Conservation (phyloP, 2,329 filamentous ascomycete genomes). For the Phyllosticta paracitricarpa region DNA sequence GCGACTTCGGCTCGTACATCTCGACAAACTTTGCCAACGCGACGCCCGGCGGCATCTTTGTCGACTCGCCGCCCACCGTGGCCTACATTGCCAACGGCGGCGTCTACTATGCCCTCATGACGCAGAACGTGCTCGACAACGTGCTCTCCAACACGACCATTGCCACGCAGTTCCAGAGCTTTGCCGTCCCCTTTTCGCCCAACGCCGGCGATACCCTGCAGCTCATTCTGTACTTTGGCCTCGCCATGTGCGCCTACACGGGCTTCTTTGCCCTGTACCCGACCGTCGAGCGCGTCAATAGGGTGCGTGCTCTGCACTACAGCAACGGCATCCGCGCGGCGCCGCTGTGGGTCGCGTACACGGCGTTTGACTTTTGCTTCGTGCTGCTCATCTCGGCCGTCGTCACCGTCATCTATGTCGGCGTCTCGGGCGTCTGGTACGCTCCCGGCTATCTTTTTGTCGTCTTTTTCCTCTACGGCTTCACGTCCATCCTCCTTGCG, state of each 20-base stretch:
- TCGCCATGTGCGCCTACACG: slow-evolving; percentile 69
- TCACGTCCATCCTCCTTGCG: slow-evolving; percentile 64
- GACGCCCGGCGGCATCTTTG: slow-evolving; percentile 70
- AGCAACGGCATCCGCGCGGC: slow-evolving; percentile 78
- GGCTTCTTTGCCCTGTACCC: slow-evolving; percentile 85
- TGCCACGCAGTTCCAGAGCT: slow-evolving; percentile 59
- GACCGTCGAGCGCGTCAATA: slow-evolving; percentile 68
- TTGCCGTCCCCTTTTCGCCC: slow-evolving; percentile 64
- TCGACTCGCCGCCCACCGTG: slow-evolving; percentile 56
- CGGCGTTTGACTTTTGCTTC: slow-evolving; percentile 68
- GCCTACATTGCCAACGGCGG: slow-evolving; percentile 59
- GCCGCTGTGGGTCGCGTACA: slow-evolving; percentile 78
- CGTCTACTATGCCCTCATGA: slow-evolving; percentile 59
- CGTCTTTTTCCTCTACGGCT: slow-evolving; percentile 68
- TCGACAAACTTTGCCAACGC: slow-evolving; percentile 53
- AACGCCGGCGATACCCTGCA: slow-evolving; percentile 64
- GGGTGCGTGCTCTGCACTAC: slow-evolving; percentile 78
- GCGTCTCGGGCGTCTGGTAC: slow-evolving; percentile 59
- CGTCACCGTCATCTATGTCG: slow-evolving; percentile 58
- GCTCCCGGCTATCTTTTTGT: slow-evolving; percentile 72
- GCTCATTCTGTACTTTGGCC: slow-evolving; percentile 69
- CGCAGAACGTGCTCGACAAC: slow-evolving; percentile 85
- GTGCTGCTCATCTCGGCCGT: slow-evolving; percentile 58
- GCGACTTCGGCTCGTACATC: slow-evolving; percentile 60
- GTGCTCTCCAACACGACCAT: slow-evolving; percentile 60